Base-by-base conservation (phyloP, 179 eudicot genomes). In the Heliamphora pulchella region DNA sequence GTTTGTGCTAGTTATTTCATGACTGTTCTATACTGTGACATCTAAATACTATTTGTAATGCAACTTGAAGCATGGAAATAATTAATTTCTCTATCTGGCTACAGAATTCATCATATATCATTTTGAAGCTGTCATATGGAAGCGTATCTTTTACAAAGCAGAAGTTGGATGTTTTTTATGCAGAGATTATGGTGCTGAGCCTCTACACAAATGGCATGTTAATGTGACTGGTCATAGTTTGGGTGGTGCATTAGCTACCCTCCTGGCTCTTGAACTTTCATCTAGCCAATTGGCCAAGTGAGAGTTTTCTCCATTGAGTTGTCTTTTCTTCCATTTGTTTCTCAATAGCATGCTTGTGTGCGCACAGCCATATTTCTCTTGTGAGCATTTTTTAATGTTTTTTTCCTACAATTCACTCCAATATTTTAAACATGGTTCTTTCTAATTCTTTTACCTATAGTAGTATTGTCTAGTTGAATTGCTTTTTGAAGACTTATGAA, bases 201-300 rank as follows among this genome's bases (percentile, higher is more conserved):
- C 89, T 50, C 87, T 81, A 64, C 65, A 77, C 46, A 89, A 86
- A 86, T 95, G 98, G 98, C 92, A 90, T 83, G 87, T 93, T 47
- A 91, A 90, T 80, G 89, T 92, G 82, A 95, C 98, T 74, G 98
- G 98, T 78, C 98, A 95, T 85, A 95, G 98, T 85, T 89, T 95
- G 84, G 98, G 98, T 71, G 98, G 98, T 84, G 98, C 98, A 75
- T 83, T 95, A 70, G 98, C 98, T 78, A 95, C 98, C 79, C 93
- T 95, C 78, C 94, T 93, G 77, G 97, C 98, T 82, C 91, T 95
- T 81, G 98, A 95, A 87, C 92, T 95, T 79, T 90, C 96, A 80
- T 93, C 98, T 47, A 90, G 97, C 72, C 97, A 93, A 83, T 72
- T 95, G 81, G 89, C 96, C 76, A 92, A 89, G 98, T 95, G 84